Evolutionary conservation across 192 early-diverging fungal species (phyloP).

Genomic region (Chytriomyces sp.): DNA sequence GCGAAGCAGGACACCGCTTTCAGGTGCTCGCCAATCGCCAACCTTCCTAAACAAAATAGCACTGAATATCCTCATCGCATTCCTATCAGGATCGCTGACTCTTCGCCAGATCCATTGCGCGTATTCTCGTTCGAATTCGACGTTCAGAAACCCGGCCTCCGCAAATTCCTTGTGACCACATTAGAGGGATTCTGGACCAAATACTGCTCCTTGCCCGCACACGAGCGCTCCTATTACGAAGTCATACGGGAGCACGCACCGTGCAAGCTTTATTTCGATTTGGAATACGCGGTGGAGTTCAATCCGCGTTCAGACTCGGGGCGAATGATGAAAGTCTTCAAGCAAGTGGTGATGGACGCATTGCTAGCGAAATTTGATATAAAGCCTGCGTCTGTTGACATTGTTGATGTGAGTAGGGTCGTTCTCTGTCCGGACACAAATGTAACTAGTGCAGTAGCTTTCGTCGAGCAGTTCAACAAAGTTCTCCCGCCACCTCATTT

Average conservation of each 20-base stretch:
- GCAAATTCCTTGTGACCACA: slow-evolving; percentile 33
- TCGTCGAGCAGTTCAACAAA: slow-evolving; percentile 17
- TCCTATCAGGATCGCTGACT: background rate
- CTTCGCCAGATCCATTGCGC: slow-evolving; percentile 2
- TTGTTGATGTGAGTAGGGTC: no score
- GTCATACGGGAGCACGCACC: slow-evolving; percentile 28
- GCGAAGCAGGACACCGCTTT: slow-evolving; percentile 7
- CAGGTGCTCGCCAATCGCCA: background rate
- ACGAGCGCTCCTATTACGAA: slow-evolving; percentile 31
- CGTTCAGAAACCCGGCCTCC: slow-evolving; percentile 20
- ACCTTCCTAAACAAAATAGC: background rate
- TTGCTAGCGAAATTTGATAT: background rate
- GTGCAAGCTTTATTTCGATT: slow-evolving; percentile 42
- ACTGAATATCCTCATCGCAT: background rate
- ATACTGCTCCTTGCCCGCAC: slow-evolving; percentile 15
- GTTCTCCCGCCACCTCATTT: slow-evolving; percentile 39
- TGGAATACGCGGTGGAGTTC: slow-evolving; percentile 27
- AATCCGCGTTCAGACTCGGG: slow-evolving; percentile 21
- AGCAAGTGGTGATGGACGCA: background rate
- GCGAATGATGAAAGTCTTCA: slow-evolving; percentile 33
- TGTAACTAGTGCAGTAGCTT: background rate
- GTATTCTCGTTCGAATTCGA: slow-evolving; percentile 34
- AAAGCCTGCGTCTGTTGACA: background rate
- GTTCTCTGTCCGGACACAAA: no score
- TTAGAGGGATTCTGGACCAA: slow-evolving; percentile 25